A percentile compares a stretch with the other conserved stretches of the same genome.
Evolutionary conservation across 306 rosid species (phyloP).

Genomic region (Carpinus fangiana): DNA sequence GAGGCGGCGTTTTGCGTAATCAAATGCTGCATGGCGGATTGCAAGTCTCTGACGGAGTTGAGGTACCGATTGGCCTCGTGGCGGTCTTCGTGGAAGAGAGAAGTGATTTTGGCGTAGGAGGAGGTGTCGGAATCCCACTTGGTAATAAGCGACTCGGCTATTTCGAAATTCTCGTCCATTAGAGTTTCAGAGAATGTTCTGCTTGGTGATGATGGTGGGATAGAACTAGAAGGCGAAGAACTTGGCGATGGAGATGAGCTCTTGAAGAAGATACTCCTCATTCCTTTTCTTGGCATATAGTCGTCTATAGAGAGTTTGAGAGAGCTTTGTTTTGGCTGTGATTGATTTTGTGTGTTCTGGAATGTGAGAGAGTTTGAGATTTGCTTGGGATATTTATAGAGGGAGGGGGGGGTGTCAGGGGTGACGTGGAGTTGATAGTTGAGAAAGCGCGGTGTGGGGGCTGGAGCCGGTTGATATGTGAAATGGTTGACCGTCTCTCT

Average conservation of each 20-base stretch:
- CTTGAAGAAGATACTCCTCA: conserved; percentile 43
- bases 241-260: conserved; percentile 23
- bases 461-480: too few relatives aligned
- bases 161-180: conserved; percentile 61
- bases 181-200: conserved; percentile 46
- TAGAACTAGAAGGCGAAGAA: conserved; percentile 20
- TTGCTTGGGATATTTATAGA: background rate
- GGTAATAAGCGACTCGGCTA: conserved; percentile 45
- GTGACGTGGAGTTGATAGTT: too few relatives aligned
- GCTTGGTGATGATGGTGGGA: conserved; percentile 29
- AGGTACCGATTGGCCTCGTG: conserved; percentile 66
- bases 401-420: too few relatives aligned
- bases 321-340: too few relatives aligned
- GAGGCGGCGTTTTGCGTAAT: conserved; percentile 34
- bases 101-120: background rate
- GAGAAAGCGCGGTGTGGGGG: too few relatives aligned
- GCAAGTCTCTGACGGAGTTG: conserved; percentile 51
- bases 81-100: conserved; percentile 49
- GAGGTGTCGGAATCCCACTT: conserved; percentile 55
- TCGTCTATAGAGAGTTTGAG: too few relatives aligned
- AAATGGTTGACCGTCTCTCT: too few relatives aligned
- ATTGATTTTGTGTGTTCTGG: too few relatives aligned
- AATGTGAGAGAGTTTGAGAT: too few relatives aligned
- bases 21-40: conserved; percentile 59
- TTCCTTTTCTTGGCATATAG: conserved; percentile 36